phyloP scores from a whole-genome alignment of 1,139 yeast genomes.

The Pichia sp. region DNA sequence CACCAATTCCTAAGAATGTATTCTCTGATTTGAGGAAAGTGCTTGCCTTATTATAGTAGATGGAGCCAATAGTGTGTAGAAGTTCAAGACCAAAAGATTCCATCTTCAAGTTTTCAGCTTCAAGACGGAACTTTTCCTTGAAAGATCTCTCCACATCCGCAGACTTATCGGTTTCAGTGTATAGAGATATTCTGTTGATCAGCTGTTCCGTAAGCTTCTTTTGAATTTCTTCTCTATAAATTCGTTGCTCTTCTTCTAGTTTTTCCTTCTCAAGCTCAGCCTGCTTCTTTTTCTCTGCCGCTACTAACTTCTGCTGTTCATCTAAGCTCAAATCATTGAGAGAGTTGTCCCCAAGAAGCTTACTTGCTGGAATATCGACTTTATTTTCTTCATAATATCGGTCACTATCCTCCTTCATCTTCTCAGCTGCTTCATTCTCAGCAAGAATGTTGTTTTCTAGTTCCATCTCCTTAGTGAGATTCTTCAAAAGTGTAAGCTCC shows the following conservation, averaged over 20 bases:
- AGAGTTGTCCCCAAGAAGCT: slow-evolving; percentile 20
- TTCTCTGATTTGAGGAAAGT: slow-evolving; percentile 41
- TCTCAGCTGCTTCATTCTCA: slow-evolving; percentile 29
- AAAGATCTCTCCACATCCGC: slow-evolving; percentile 64
- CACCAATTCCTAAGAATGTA: slow-evolving; percentile 71
- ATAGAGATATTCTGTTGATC: slow-evolving; percentile 58
- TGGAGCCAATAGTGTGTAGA: slow-evolving; percentile 65
- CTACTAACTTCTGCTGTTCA: slow-evolving; percentile 26
- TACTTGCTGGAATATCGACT: slow-evolving; percentile 1
- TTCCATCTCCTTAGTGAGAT: slow-evolving; percentile 66
- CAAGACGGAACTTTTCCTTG: slow-evolving; percentile 62
- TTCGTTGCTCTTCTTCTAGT: slow-evolving; percentile 70
- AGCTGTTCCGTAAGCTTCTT: slow-evolving; percentile 58
- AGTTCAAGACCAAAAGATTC: slow-evolving; percentile 78
- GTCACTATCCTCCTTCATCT: slow-evolving; percentile 16
- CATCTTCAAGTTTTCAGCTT: slow-evolving; percentile 75
- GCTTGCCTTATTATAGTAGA: slow-evolving; percentile 55
- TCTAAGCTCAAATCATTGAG: slow-evolving; percentile 23
- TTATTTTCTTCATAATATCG: slow-evolving; percentile 10
- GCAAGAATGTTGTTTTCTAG: slow-evolving; percentile 39
- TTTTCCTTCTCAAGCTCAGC: slow-evolving; percentile 61
- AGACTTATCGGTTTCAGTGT: slow-evolving; percentile 78
- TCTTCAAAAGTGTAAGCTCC: slow-evolving; percentile 79
- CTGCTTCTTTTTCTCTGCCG: slow-evolving; percentile 39
- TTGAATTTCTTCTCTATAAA: slow-evolving; percentile 67